These are phyloP conservation scores for Claviceps quebecensis DNA, from an alignment of 2,329 filamentous ascomycete genomes.

Conservation along the genomic window DNA sequence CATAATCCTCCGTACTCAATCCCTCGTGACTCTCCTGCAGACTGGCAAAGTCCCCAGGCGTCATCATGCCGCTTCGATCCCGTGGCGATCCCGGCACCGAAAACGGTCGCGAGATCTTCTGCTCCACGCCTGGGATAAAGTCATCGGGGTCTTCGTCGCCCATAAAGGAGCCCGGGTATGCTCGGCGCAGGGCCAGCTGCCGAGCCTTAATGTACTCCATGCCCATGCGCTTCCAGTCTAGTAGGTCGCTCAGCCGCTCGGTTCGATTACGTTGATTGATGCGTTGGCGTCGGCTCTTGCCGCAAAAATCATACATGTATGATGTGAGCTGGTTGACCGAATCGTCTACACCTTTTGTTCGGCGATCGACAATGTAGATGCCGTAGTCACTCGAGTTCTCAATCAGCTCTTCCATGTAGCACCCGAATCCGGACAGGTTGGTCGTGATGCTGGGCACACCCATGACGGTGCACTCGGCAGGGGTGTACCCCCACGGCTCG, in stretches of 20 bases:
- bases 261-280: constrained; percentile 98
- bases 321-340: constrained; percentile 89
- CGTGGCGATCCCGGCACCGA: constrained; percentile 88
- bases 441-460: constrained; percentile 97
- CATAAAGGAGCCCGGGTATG: constrained; percentile 77
- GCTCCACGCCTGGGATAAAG: constrained; percentile 82
- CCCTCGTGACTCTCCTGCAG: constrained; percentile 90
- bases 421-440: constrained; percentile 93
- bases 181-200: constrained; percentile 78
- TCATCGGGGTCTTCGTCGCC: constrained; percentile 72
- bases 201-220: constrained; percentile 98
- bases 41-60: constrained; percentile 91
- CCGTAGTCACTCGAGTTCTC: constrained; percentile 97
- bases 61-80: constrained; percentile 95
- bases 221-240: constrained; percentile 99
- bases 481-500: constrained; percentile 98
- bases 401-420: constrained; percentile 98
- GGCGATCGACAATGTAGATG: constrained; percentile 96
- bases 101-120: constrained; percentile 89
- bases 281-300: constrained; percentile 86
- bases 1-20: constrained; percentile 90
- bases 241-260: constrained; percentile 80
- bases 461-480: constrained; percentile 97
- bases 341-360: constrained; percentile 90
- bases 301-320: constrained; percentile 80